Conservation (phyloP, 1,284 basidiomycete species). For the Leccinum fallax region DNA sequence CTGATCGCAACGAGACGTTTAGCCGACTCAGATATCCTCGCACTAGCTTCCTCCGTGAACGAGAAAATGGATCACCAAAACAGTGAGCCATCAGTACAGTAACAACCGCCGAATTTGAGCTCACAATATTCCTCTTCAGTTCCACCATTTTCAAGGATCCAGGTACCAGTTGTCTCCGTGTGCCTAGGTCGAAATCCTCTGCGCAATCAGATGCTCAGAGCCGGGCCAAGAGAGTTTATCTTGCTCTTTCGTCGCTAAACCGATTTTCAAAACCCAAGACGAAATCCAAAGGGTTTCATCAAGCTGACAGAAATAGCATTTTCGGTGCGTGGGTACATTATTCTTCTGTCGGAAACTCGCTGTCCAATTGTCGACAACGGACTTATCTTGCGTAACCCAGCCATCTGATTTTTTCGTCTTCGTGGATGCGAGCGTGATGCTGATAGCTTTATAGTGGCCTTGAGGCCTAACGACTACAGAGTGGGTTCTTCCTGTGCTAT, state of each 20-base stretch:
- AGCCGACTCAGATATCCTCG: neutral
- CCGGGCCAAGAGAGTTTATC: conserved; percentile 17
- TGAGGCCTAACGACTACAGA: too few relatives aligned
- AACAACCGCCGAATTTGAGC: neutral
- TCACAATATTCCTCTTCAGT: conserved; percentile 11
- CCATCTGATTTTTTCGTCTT: too few relatives aligned
- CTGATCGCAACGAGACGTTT: conserved; percentile 1
- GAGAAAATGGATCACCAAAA: conserved; percentile 5
- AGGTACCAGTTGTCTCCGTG: conserved; percentile 13
- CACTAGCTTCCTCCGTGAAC: neutral
- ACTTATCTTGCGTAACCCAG: too few relatives aligned
- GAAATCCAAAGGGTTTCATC: neutral
- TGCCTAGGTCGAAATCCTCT: conserved; percentile 16
- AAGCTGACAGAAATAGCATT: neutral
- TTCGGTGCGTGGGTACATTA: conserved; percentile 48
- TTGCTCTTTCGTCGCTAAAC: conserved; percentile 10
- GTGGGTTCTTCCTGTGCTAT: conserved; percentile 43
- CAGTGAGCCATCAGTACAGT: conserved; percentile 14
- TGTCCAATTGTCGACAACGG: too few relatives aligned
- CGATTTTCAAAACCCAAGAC: neutral
- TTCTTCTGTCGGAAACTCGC: too few relatives aligned
- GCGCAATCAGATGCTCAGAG: neutral
- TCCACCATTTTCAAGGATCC: conserved; percentile 6
- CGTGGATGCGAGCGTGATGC: too few relatives aligned
- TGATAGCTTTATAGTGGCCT: too few relatives aligned